phyloP scores from a whole-genome alignment of 139 green algal species.

The Microglena sp. region DNA sequence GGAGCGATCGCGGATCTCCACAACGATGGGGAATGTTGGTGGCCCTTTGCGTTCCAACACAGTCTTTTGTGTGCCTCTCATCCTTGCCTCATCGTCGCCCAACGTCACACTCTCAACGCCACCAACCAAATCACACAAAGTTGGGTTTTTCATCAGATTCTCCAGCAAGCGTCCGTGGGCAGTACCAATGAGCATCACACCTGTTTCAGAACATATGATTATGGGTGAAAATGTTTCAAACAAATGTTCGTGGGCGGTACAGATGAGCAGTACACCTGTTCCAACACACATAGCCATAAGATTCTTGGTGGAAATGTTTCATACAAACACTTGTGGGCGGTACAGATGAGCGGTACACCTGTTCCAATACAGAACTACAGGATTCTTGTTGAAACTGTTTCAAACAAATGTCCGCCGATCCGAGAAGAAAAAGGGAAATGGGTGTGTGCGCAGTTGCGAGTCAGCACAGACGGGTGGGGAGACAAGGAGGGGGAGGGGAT shows the following conservation, averaged over 20 bases:
- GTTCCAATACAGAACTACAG: too few species aligned
- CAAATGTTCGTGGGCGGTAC: too few species aligned
- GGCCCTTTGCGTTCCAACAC: conserved; percentile 85
- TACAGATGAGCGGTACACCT: too few species aligned
- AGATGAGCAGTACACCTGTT: too few species aligned
- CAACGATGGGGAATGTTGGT: conserved; percentile 85
- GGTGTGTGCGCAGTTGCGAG: conserved; percentile 23
- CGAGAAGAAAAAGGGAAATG: too few species aligned
- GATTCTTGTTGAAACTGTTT: too few species aligned
- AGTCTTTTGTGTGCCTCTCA: conserved; percentile 82
- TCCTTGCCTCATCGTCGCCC: conserved; percentile 79
- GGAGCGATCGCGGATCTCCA: conserved; percentile 86
- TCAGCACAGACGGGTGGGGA: not conserved
- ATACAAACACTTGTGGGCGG: too few species aligned
- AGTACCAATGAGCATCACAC: conserved; percentile 90
- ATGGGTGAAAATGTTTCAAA: too few species aligned
- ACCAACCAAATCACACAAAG: conserved; percentile 48
- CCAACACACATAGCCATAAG: too few species aligned
- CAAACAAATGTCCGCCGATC: too few species aligned
- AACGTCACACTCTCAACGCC: conserved; percentile 30
- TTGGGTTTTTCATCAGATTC: conserved; percentile 95
- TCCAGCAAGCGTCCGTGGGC: conserved; percentile 91
- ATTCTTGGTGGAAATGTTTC: too few species aligned
- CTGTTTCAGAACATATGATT: too few species aligned
- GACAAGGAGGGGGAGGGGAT: not conserved